Conservation (phyloP, 2,329 filamentous ascomycete genomes). For the Microcyclospora tardicrescens region DNA sequence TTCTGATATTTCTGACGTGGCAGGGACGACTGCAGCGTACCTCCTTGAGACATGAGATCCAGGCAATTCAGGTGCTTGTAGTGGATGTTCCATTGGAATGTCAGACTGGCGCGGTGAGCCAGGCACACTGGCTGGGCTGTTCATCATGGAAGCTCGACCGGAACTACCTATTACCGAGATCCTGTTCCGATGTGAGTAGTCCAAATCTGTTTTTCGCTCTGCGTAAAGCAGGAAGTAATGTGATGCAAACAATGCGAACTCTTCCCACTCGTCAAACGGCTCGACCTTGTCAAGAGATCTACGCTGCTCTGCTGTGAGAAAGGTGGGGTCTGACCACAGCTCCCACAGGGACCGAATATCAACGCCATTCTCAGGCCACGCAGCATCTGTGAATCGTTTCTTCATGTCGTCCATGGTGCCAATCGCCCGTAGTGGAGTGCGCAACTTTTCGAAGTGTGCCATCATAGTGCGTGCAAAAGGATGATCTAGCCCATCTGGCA, state of each 20-base stretch:
- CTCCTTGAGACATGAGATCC: constrained; percentile 20
- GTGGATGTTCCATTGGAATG: constrained; percentile 15
- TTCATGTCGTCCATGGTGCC: constrained; percentile 51
- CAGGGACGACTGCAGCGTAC: constrained; percentile 27
- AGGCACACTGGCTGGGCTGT: constrained; percentile 4
- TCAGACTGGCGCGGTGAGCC: constrained; percentile 3
- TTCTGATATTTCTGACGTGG: constrained; percentile 14
- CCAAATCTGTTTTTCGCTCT: constrained; percentile 26
- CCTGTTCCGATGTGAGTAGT: constrained; percentile 12
- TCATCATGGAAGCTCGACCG: constrained; percentile 10
- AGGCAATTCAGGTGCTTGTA: constrained; percentile 15
- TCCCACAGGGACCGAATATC: constrained; percentile 64
- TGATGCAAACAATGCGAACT: constrained; percentile 70
- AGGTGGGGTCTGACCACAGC: constrained; percentile 59
- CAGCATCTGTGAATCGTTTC: constrained; percentile 52
- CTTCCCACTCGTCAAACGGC: constrained; percentile 92
- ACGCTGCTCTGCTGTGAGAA: constrained; percentile 50
- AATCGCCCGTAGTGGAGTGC: constrained; percentile 65
- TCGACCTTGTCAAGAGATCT: constrained; percentile 55
- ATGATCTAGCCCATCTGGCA: constrained; percentile 63
- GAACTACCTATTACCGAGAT: constrained; percentile 10
- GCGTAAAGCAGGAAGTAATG: constrained; percentile 75
- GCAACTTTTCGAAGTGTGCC: constrained; percentile 66
- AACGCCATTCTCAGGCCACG: constrained; percentile 47
- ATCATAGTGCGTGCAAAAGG: constrained; percentile 84